Percentiles rank a stretch among this genome's conserved stretches.
These are phyloP conservation scores for Gossypium lobatum DNA, from an alignment of 441 rosid genomes.

Conservation along the genomic window DNA sequence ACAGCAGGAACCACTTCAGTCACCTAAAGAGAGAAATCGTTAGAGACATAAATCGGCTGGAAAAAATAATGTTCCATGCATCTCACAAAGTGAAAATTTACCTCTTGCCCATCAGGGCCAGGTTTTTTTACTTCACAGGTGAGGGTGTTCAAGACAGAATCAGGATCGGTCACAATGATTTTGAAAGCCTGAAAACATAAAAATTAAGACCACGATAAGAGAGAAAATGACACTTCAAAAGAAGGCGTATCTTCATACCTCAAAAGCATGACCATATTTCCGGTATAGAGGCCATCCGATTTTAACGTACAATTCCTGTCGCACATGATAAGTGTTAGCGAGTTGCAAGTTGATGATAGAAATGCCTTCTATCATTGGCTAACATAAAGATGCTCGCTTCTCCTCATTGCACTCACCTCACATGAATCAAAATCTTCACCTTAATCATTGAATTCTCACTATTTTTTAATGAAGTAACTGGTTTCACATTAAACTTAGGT, in stretches of 20 bases:
- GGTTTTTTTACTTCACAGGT: constrained; percentile 77
- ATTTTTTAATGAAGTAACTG: neutral
- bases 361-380: neutral
- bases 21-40: constrained; percentile 37
- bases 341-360: neutral
- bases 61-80: neutral
- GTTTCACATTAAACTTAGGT: neutral
- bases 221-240: constrained; percentile 5
- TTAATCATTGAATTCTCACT: neutral
- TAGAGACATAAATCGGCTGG: constrained; percentile 13
- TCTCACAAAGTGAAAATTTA: constrained; percentile 21
- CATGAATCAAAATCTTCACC: neutral
- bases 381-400: neutral
- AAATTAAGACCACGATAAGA: neutral
- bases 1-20: constrained; percentile 77
- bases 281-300: constrained; percentile 96
- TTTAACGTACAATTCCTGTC: constrained; percentile 77
- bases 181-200: constrained; percentile 71
- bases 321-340: constrained; percentile 1
- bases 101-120: constrained; percentile 93
- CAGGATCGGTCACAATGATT: constrained; percentile 85
- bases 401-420: neutral
- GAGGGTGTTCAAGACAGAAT: constrained; percentile 67
- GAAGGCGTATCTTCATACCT: constrained; percentile 42
- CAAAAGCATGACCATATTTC: constrained; percentile 94